Base-by-base conservation (phyloP, 176 grass and related monocot species). In the Saccharum spontaneum region DNA sequence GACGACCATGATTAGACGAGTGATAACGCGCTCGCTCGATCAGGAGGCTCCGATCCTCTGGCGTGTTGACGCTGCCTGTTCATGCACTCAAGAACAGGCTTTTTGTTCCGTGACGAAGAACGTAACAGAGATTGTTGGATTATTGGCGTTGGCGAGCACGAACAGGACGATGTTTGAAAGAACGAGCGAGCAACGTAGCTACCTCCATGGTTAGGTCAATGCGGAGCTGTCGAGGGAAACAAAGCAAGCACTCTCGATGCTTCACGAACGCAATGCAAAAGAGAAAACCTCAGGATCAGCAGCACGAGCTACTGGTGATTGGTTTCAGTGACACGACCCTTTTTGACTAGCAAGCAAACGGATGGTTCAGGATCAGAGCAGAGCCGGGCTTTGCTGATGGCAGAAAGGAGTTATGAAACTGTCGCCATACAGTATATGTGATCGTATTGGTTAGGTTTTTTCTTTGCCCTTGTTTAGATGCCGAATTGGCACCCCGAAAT, bases 281-380 rank as follows among this genome's bases (percentile, higher is more conserved):
- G 1, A 16, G 14, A 50, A 38, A 40, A 40, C 39, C 39, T 40
- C 41, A 10, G 41, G 39, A 40, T 40, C 41, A 48, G 71, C 72
- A 57, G 20, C 11, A 49, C 3, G 68, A 60, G 37, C 54, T n/a
- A 43, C 20, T 45, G 67, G 67, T 31, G 79, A 83, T 83, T 66
- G 18, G 18, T 55, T 83, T 23, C 30, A 59, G 22, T 46, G 84
- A 78, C 60, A 40, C 8, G 79, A 33, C 37, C 44, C 78, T 73
- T 89, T 77, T 90, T 82, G 83, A 82, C 84, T 52, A 46, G 36
- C 41, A 26, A 66, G 26, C 43, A 16, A 67, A 72, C 36, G 44
- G 78, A 86, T 77, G 43, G 17, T 90, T 78, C 73, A 48, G 9
- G 88, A 87, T 76, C 43, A 38, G 73, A 78, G 44, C 59, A 23